phyloP scores from a whole-genome alignment of 768 basidiomycete species.

The Tephrocybe rancida region DNA sequence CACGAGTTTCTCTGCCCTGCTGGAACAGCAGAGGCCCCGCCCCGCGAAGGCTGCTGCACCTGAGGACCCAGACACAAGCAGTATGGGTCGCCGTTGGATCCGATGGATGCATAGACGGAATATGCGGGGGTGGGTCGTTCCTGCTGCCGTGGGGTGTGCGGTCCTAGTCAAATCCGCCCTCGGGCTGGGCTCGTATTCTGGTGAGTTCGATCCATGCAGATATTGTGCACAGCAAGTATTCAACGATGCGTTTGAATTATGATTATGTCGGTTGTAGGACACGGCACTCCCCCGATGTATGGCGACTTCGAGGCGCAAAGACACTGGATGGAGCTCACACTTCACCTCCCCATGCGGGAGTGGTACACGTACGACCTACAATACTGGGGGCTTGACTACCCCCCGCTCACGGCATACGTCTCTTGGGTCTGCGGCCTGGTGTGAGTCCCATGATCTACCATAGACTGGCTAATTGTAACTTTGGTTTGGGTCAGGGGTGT shows the following conservation, averaged over 20 bases:
- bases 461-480: background rate
- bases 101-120: constrained; percentile 79
- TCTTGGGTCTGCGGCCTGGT: constrained; percentile 82
- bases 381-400: constrained; percentile 97
- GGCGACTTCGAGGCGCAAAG: constrained; percentile 94
- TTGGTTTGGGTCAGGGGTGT: constrained; percentile 27
- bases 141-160: constrained; percentile 52
- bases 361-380: constrained; percentile 91
- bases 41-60: constrained; percentile 6
- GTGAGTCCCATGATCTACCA: constrained; percentile 49
- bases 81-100: constrained; percentile 64
- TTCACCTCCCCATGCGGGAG: constrained; percentile 68
- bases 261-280: constrained; percentile 42
- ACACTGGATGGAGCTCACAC: constrained; percentile 93
- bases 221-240: background rate
- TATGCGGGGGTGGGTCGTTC: constrained; percentile 61
- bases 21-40: constrained; percentile 27
- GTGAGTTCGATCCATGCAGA: constrained; percentile 45
- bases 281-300: constrained; percentile 76
- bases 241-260: background rate
- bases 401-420: constrained; percentile 88
- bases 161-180: constrained; percentile 67
- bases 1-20: constrained; percentile 46
- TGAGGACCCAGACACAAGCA: constrained; percentile 25
- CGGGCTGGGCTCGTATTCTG: constrained; percentile 82